Evolutionary conservation across 345 rosid species (phyloP).

Genomic region (Rubroshorea leprosula): DNA sequence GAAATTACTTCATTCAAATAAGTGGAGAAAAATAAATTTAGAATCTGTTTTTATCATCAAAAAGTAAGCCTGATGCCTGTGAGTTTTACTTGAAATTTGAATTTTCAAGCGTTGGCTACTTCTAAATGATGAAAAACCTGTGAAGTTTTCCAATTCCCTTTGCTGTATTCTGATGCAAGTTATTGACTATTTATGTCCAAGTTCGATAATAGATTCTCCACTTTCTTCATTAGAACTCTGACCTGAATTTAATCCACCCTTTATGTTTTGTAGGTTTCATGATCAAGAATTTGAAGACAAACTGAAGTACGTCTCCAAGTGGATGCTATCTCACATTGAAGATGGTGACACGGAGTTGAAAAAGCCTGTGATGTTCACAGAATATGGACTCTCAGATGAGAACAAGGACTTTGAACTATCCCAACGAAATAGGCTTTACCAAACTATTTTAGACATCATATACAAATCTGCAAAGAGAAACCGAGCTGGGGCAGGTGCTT

Average conservation of each 20-base stretch:
- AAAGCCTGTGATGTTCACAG: constrained; percentile 82
- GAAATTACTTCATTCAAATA: not conserved
- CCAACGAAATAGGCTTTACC: constrained; percentile 55
- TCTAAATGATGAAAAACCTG: not conserved
- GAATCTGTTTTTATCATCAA: not conserved
- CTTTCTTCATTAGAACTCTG: constrained; percentile 1
- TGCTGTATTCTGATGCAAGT: not conserved
- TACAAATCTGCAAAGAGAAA: constrained; percentile 65
- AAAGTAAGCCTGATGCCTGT: not conserved
- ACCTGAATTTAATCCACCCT: not conserved
- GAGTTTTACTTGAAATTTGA: not conserved
- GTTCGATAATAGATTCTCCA: not conserved
- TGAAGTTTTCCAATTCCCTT: not conserved
- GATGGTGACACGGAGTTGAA: constrained; percentile 73
- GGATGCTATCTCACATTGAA: constrained; percentile 87
- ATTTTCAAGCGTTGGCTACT: not conserved
- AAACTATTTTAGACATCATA: constrained; percentile 45
- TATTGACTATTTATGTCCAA: not conserved
- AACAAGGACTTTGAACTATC: constrained; percentile 60
- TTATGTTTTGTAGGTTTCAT: constrained; percentile 47
- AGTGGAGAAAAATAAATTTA: not conserved
- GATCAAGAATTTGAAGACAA: constrained; percentile 59
- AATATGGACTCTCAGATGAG: constrained; percentile 72
- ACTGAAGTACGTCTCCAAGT: constrained; percentile 55
- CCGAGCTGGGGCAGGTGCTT: constrained; percentile 76